Evolutionary conservation across 345 rosid species (phyloP).

Genomic region (Aethionema arabicum): DNA sequence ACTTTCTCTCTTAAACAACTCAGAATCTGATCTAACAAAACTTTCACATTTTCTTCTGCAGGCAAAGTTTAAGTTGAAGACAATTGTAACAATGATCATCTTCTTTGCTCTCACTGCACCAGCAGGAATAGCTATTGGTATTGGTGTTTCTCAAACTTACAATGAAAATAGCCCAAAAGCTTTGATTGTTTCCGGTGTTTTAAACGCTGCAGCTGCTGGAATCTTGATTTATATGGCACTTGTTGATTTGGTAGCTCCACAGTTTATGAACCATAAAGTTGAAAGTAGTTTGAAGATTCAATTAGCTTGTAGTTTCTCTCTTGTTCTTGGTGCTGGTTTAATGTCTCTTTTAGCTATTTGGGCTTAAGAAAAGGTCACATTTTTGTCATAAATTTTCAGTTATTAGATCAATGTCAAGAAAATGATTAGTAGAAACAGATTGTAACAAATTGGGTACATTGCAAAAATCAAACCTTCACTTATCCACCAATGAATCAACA

Average conservation of each 20-base stretch:
- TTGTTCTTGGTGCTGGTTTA: constrained; percentile 52
- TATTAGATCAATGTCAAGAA: too few species aligned
- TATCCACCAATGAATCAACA: too few species aligned
- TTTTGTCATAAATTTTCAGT: not conserved
- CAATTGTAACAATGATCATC: constrained; percentile 42
- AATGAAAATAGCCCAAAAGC: constrained; percentile 53
- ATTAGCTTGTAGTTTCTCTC: constrained; percentile 31
- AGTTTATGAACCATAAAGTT: constrained; percentile 47
- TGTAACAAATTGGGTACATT: too few species aligned
- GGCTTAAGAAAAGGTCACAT: constrained; percentile 38
- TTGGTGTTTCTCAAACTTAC: constrained; percentile 44
- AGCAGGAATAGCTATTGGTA: constrained; percentile 53
- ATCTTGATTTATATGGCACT: constrained; percentile 63
- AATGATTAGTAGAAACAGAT: too few species aligned
- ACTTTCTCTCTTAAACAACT: not conserved
- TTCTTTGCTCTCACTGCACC: constrained; percentile 65
- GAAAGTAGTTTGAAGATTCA: constrained; percentile 41
- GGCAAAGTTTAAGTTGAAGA: constrained; percentile 41
- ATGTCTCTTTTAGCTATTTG: constrained; percentile 65
- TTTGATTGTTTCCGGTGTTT: constrained; percentile 46
- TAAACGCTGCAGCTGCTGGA: constrained; percentile 59
- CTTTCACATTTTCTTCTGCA: constrained; percentile 4
- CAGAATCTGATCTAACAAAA: not conserved
- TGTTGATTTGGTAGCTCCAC: constrained; percentile 58
- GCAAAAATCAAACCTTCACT: too few species aligned